phyloP scores from a whole-genome alignment of 2,329 filamentous ascomycete species.

The Neonectria magnoliae region DNA sequence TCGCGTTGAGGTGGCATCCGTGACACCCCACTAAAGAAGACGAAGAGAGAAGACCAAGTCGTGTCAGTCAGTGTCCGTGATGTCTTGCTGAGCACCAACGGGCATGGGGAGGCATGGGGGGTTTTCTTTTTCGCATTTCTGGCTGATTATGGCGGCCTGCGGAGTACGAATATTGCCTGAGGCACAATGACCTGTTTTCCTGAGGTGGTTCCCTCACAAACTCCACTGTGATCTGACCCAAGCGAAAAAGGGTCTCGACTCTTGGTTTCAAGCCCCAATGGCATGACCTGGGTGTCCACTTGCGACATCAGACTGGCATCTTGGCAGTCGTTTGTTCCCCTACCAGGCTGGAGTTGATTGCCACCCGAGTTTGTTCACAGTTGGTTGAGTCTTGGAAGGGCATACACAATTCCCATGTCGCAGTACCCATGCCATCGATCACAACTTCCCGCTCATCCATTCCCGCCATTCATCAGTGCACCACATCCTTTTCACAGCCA shows the following conservation, averaged over 20 bases:
- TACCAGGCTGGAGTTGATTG: background rate
- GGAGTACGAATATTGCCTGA: background rate
- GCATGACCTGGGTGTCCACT: conserved; percentile 5
- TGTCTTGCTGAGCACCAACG: background rate
- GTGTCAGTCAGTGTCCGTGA: background rate
- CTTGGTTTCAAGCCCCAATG: conserved; percentile 14
- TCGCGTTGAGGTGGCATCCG: background rate
- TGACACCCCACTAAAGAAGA: background rate
- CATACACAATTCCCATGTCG: background rate
- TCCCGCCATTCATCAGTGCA: too few relatives aligned
- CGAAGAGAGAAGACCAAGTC: background rate
- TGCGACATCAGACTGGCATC: conserved; percentile 12
- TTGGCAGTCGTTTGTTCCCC: too few relatives aligned
- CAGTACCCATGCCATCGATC: background rate
- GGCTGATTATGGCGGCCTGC: background rate
- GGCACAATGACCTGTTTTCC: background rate
- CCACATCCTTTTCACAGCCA: background rate
- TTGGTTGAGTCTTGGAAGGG: background rate
- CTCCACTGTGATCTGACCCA: background rate
- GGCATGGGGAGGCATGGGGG: background rate
- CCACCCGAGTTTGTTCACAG: background rate
- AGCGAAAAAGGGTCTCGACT: background rate
- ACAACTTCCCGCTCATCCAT: background rate
- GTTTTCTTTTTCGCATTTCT: background rate
- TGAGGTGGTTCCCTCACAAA: background rate